Percentiles rank a stretch among this genome's conserved stretches.
Evolutionary conservation across 2,329 filamentous ascomycete genomes (phyloP).

Genomic region (Sporothrix protearum): DNA sequence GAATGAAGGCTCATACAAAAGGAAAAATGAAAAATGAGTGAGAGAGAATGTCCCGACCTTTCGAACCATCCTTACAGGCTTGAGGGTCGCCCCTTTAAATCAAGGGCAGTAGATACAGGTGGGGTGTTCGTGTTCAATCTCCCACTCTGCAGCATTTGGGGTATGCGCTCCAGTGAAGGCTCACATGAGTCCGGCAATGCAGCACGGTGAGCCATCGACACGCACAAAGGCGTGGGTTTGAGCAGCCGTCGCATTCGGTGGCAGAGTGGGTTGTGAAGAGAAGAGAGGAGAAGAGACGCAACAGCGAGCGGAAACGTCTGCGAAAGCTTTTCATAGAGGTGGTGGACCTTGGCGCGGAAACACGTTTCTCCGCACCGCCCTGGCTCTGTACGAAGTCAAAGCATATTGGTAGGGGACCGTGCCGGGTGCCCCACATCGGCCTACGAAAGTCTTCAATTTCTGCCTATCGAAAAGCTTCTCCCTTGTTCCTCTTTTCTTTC

Average conservation of each 20-base stretch:
- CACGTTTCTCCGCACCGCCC: constrained; percentile 16
- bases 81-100: constrained; percentile 47
- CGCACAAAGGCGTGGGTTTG: constrained; percentile 27
- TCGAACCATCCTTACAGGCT: constrained; percentile 76
- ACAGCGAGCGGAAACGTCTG: constrained; percentile 32
- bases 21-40: neutral
- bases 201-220: constrained; percentile 33
- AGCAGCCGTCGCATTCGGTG: constrained; percentile 38
- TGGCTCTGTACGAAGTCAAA: too few species aligned
- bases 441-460: constrained; percentile 4
- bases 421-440: neutral
- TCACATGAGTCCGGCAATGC: constrained; percentile 29
- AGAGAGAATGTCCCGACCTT: constrained; percentile 64
- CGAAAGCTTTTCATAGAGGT: constrained; percentile 19
- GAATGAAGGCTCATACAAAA: too few species aligned
- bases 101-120: constrained; percentile 87
- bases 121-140: constrained; percentile 53
- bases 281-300: constrained; percentile 30
- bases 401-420: neutral
- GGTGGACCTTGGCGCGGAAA: constrained; percentile 11
- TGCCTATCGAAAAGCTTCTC: constrained; percentile 19
- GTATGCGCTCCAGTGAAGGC: constrained; percentile 54
- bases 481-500: constrained; percentile 23
- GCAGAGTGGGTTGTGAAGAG: constrained; percentile 36
- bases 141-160: constrained; percentile 49